phyloP scores from a whole-genome alignment of 768 basidiomycete genomes.

The Suillus paluster region DNA sequence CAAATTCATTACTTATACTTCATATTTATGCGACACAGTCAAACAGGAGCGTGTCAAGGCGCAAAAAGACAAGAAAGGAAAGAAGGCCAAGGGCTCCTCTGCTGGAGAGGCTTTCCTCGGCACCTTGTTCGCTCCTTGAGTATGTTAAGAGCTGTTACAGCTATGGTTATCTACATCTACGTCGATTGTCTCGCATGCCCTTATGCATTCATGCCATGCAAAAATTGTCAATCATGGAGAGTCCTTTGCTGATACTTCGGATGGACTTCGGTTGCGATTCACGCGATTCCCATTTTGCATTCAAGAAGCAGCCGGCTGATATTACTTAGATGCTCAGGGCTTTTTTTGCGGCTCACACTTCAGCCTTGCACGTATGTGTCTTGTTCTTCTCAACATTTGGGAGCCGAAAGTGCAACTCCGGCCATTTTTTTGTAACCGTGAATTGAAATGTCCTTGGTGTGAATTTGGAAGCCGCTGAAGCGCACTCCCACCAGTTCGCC shows the following conservation, averaged over 20 bases:
- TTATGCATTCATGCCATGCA: conserved; percentile 13
- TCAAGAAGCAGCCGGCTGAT: not conserved
- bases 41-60: conserved; percentile 75
- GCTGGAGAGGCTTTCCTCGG: conserved; percentile 86
- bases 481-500: no score
- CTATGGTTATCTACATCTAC: conserved; percentile 14
- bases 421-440: no score
- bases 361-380: no score
- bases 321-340: no score
- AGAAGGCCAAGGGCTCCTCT: conserved; percentile 67
- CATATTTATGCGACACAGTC: conserved; percentile 47
- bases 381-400: no score
- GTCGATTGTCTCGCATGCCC: conserved; percentile 14
- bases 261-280: not conserved
- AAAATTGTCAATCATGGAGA: conserved; percentile 9
- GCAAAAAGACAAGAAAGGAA: conserved; percentile 60
- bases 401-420: no score
- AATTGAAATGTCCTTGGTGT: no score
- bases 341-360: no score
- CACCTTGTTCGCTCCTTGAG: conserved; percentile 85
- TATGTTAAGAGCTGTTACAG: not conserved
- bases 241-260: not conserved
- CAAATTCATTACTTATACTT: conserved; percentile 11
- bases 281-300: not conserved
- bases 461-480: no score